phyloP scores from a whole-genome alignment of 73 alveolate species.

The Stentor roeselii region DNA sequence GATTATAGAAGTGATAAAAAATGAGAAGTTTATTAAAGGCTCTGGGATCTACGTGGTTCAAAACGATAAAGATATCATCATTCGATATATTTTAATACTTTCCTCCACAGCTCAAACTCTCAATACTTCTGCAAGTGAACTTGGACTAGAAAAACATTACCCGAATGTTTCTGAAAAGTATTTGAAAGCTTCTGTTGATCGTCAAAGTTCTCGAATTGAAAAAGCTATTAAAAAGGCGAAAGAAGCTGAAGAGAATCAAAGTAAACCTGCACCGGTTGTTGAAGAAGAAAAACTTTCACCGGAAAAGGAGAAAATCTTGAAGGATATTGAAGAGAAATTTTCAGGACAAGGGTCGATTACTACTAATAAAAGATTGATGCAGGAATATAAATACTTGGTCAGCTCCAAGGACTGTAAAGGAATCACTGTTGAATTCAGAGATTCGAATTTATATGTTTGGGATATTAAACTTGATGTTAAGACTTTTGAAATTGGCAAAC shows the following conservation, averaged over 20 bases:
- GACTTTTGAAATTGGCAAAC: neutral
- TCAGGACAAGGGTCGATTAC: constrained; percentile 11
- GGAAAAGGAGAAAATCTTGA: neutral
- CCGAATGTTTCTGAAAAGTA: neutral
- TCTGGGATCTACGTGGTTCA: constrained; percentile 17
- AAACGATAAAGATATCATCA: constrained; percentile 4
- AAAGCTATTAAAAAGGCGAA: constrained; percentile 11
- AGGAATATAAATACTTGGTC: neutral
- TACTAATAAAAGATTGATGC: constrained; percentile 8
- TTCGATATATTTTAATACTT: neutral
- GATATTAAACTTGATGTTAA: neutral
- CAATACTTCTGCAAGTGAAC: neutral
- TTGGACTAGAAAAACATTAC: neutral
- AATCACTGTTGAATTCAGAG: constrained; percentile 1
- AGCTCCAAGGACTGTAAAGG: constrained; percentile 25
- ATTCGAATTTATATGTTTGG: constrained; percentile 3
- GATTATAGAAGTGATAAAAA: constrained; percentile 18
- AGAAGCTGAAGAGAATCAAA: neutral
- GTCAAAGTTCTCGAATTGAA: neutral
- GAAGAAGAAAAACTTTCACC: neutral
- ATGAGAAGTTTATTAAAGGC: neutral
- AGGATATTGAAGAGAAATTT: neutral
- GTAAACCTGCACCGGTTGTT: neutral
- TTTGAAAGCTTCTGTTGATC: neutral
- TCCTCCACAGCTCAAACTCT: neutral